Evolutionary conservation across 257 asterid species (phyloP).

Genomic region (Nicotiana paniculata): DNA sequence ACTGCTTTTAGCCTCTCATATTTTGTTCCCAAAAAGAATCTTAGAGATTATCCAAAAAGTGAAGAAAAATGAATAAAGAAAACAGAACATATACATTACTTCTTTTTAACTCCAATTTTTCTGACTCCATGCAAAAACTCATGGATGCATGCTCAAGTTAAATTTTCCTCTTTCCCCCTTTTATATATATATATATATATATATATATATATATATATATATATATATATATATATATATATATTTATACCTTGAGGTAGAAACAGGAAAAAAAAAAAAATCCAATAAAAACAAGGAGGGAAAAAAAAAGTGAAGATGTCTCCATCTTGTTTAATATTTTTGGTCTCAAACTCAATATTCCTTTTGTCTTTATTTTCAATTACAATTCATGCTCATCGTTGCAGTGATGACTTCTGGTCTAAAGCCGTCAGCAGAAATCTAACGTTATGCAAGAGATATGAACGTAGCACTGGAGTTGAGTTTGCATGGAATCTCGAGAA

Average conservation of each 20-base stretch:
- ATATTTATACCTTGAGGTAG: not conserved
- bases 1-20: not conserved
- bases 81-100: conserved; percentile 12
- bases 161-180: not conserved
- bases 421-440: conserved; percentile 8
- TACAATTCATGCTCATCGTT: conserved; percentile 14
- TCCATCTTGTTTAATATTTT: not conserved
- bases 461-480: conserved; percentile 25
- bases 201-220: conserved; percentile 1
- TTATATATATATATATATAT: not conserved
- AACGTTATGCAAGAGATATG: conserved; percentile 27
- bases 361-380: conserved; percentile 8
- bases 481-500: conserved; percentile 43
- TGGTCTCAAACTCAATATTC: not conserved
- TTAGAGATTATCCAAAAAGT: not conserved
- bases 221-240: no score
- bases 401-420: conserved; percentile 22
- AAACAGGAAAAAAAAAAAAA: not conserved
- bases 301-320: not conserved
- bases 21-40: not conserved
- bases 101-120: conserved; percentile 7
- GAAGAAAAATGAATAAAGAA: not conserved
- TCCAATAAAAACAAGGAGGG: not conserved
- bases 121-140: not conserved
- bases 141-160: not conserved